phyloP scores from a whole-genome alignment of 1,284 basidiomycete species.

The Ceratobasidium sp. region DNA sequence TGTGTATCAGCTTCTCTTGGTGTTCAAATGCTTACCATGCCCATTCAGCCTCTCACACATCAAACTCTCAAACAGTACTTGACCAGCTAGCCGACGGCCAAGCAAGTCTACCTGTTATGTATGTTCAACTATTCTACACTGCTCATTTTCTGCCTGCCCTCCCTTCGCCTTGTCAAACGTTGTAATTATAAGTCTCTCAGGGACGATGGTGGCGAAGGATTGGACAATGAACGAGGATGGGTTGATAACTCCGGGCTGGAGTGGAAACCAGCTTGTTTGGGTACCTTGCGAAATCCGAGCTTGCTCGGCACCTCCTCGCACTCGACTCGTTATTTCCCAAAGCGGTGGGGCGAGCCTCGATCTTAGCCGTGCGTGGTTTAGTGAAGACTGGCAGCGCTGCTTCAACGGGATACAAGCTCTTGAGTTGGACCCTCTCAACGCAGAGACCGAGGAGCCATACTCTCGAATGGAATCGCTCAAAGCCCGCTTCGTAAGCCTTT shows the following conservation, averaged over 20 bases:
- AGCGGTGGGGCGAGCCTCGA: neutral
- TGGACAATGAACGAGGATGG: slow-evolving; percentile 2
- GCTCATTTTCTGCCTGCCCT: neutral
- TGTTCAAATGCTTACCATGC: too few species aligned
- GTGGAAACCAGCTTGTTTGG: neutral
- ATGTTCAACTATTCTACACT: too few species aligned
- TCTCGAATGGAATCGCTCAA: too few species aligned
- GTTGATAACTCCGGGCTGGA: neutral
- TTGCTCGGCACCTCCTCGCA: neutral
- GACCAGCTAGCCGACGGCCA: too few species aligned
- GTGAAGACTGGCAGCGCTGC: neutral
- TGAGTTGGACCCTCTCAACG: too few species aligned
- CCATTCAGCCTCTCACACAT: too few species aligned
- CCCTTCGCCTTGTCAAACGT: neutral
- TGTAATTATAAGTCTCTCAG: neutral
- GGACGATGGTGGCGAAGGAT: neutral
- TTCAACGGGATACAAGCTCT: too few species aligned
- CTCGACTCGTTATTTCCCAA: neutral
- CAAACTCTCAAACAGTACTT: too few species aligned
- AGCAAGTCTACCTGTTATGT: too few species aligned
- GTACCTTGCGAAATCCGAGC: neutral
- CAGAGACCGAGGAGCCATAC: too few species aligned
- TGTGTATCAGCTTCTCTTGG: too few species aligned
- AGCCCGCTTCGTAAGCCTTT: too few species aligned
- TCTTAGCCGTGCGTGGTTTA: neutral